A percentile compares a stretch with the other conserved stretches of the same genome.
These are phyloP conservation scores for Trametes polyzona DNA, from an alignment of 1,284 basidiomycete species.

Conservation along the genomic window DNA sequence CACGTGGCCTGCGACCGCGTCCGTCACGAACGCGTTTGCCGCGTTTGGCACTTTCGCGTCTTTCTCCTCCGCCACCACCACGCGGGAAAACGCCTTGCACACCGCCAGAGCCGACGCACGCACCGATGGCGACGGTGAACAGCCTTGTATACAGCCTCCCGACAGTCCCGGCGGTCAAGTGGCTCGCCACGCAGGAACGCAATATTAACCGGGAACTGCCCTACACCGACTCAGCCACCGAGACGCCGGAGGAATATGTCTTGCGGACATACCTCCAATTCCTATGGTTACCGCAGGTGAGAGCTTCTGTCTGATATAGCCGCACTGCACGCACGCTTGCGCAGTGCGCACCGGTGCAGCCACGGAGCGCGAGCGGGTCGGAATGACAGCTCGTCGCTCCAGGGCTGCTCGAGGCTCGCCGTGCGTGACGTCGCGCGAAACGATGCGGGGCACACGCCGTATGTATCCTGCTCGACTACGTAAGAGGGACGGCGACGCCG, in stretches of 20 bases:
- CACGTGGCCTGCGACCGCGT: conserved; percentile 6
- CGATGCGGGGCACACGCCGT: conserved; percentile 19
- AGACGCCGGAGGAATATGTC: conserved; percentile 30
- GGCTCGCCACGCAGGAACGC: conserved; percentile 36
- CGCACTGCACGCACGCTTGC: background rate
- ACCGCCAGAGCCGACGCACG: background rate
- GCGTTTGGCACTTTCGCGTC: background rate
- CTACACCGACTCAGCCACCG: conserved; percentile 21
- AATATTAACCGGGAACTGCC: conserved; percentile 30
- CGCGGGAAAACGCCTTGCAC: conserved; percentile 6
- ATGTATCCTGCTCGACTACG: background rate
- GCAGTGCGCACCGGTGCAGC: conserved; percentile 1
- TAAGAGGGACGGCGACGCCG: background rate
- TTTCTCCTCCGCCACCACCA: conserved; percentile 20
- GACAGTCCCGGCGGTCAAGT: conserved; percentile 32
- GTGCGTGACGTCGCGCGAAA: conserved; percentile 11
- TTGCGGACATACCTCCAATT: conserved; percentile 64
- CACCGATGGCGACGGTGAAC: conserved; percentile 7
- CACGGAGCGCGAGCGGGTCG: conserved; percentile 12
- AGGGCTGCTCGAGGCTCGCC: conserved; percentile 16
- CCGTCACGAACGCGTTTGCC: conserved; percentile 17
- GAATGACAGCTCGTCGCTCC: conserved; percentile 3
- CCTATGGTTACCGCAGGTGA: conserved; percentile 74
- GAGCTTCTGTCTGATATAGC: conserved; percentile 13
- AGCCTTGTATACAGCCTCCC: conserved; percentile 21